A percentile compares a stretch with the other conserved stretches of the same genome.
These are phyloP conservation scores for Lactarius pseudohatsudake DNA, from an alignment of 768 basidiomycete genomes.

Conservation along the genomic window DNA sequence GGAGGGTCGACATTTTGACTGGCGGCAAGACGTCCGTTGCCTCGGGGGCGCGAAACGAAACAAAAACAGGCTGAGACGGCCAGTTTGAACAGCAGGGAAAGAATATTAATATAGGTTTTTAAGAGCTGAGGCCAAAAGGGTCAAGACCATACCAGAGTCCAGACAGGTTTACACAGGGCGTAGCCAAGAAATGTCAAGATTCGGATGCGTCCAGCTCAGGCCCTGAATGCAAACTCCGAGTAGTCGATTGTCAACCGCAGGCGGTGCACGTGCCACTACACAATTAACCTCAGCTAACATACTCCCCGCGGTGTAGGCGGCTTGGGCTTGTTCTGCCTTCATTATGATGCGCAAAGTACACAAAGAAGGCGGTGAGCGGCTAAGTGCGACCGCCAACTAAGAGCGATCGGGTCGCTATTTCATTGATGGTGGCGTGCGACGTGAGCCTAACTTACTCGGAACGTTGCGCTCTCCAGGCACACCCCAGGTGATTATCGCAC, in stretches of 20 bases:
- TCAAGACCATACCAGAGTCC: slow-evolving; percentile 13
- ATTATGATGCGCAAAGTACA: not conserved
- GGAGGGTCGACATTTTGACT: slow-evolving; percentile 8
- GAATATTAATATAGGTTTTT: slow-evolving; percentile 7
- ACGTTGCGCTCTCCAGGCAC: slow-evolving; percentile 1
- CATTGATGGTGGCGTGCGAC: not conserved
- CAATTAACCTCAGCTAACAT: not conserved
- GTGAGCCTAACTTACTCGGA: not conserved
- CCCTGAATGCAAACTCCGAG: not conserved
- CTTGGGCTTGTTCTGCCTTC: not conserved
- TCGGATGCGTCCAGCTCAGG: not conserved
- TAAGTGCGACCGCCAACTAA: not conserved
- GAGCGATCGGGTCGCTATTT: not conserved
- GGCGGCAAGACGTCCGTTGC: not conserved
- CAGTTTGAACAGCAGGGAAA: not conserved
- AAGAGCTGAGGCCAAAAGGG: not conserved
- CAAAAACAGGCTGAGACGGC: not conserved
- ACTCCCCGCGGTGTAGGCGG: not conserved
- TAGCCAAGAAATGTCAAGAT: not conserved
- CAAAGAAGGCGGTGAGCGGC: not conserved
- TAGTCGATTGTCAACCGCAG: not conserved
- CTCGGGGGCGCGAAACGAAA: not conserved
- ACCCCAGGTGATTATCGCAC: not conserved
- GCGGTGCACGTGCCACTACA: not conserved
- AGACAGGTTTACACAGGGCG: slow-evolving; percentile 11